These are phyloP conservation scores for Mrakia hoshinonis DNA, from an alignment of 768 basidiomycete genomes.

Conservation along the genomic window DNA sequence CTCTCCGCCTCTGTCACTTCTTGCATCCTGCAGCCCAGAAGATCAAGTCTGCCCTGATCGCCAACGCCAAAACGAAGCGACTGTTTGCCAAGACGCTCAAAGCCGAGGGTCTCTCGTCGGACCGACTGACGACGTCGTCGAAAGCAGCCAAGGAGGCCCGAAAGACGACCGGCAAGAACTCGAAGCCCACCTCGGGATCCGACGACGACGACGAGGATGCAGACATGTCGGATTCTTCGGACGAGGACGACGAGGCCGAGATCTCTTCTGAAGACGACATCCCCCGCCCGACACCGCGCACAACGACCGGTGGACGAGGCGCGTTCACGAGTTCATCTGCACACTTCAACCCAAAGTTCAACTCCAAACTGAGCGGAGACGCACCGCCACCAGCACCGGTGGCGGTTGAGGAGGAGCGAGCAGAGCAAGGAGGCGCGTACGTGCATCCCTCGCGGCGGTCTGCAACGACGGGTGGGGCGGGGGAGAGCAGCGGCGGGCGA, in stretches of 20 bases:
- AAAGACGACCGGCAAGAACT: not conserved
- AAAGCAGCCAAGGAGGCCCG: not conserved
- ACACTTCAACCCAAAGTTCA: not conserved
- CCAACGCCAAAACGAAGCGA: constrained; percentile 28
- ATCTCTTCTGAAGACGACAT: constrained; percentile 4
- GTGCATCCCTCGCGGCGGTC: constrained; percentile 8
- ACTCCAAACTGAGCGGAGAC: not conserved
- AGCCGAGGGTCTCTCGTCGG: constrained; percentile 19
- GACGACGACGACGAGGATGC: not conserved
- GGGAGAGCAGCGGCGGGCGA: not conserved
- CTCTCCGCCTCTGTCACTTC: not conserved
- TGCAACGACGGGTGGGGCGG: not conserved
- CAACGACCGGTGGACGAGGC: not conserved
- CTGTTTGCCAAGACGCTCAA: constrained; percentile 28
- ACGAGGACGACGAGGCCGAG: not conserved
- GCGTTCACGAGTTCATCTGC: not conserved
- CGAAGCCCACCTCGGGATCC: not conserved
- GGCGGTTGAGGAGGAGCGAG: not conserved
- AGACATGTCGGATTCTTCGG: not conserved
- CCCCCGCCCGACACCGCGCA: not conserved
- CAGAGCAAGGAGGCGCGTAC: not conserved
- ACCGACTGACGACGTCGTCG: constrained; percentile 8
- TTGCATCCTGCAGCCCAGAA: constrained; percentile 18
- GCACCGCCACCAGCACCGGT: not conserved
- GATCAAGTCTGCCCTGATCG: constrained; percentile 27